Conservation (phyloP, 2,329 filamentous ascomycete species). For the Aspergillus fijiensis region DNA sequence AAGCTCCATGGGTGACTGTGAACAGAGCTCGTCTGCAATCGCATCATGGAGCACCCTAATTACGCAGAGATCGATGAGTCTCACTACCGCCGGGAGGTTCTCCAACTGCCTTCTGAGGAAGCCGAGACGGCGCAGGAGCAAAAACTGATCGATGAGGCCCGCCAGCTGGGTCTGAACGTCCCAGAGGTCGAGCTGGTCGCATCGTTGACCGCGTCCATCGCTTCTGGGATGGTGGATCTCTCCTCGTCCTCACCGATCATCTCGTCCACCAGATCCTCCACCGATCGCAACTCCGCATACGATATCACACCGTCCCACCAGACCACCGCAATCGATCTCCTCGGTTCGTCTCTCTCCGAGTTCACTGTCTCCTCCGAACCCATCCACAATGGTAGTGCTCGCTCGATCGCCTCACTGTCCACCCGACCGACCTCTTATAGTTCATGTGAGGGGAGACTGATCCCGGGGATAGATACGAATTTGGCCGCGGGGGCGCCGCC, state of each 20-base stretch:
- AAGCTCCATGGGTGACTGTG: slow-evolving; percentile 14
- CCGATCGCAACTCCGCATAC: slow-evolving; percentile 32
- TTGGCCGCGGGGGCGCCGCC: slow-evolving; percentile 17
- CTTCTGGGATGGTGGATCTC: slow-evolving; percentile 36
- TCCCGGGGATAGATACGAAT: slow-evolving; percentile 16
- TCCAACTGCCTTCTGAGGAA: slow-evolving; percentile 33
- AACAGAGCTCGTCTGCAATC: slow-evolving; percentile 20
- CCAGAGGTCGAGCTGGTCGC: slow-evolving; percentile 34
- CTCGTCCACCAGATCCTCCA: slow-evolving; percentile 32
- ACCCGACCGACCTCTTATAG: slow-evolving; percentile 43
- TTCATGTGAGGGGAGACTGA: slow-evolving; percentile 34
- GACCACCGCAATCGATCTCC: slow-evolving; percentile 28
- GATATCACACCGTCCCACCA: slow-evolving; percentile 29
- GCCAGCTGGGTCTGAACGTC: slow-evolving; percentile 37
- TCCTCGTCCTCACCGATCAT: slow-evolving; percentile 36
- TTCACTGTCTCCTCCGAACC: slow-evolving; percentile 33
- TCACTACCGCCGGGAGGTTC: slow-evolving; percentile 40
- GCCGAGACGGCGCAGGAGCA: slow-evolving; percentile 41
- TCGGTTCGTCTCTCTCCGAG: slow-evolving; percentile 33
- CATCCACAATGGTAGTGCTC: slow-evolving; percentile 33
- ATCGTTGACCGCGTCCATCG: slow-evolving; percentile 38
- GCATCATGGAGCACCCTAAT: slow-evolving; percentile 25
- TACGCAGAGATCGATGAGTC: slow-evolving; percentile 33
- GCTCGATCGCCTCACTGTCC: slow-evolving; percentile 40
- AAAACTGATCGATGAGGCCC: slow-evolving; percentile 38